Base-by-base conservation (phyloP, 2,329 filamentous ascomycete species). In the Hymenoscyphus infarciens region DNA sequence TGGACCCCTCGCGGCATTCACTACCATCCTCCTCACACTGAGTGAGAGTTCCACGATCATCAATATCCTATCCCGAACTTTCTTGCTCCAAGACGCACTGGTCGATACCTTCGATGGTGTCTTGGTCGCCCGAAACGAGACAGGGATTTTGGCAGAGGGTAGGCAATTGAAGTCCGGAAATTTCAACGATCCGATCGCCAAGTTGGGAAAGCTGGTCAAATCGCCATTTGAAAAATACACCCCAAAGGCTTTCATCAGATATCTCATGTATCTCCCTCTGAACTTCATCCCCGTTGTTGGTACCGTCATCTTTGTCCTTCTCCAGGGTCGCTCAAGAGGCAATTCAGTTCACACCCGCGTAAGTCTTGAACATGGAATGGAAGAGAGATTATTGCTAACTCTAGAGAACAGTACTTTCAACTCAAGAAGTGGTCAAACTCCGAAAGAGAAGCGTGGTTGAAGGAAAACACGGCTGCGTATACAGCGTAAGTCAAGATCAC, bases 241-340 rank as follows among this genome's bases (percentile, higher is more conserved):
- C 31, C 80, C 81, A 31, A 84, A 80, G 70, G 86, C 88, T 7
- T 76, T 97, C 54, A 78, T 97, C 45, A 82, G 91, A 52, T 75
- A 74, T 61, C 38, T 72, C 66, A 84, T 97, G 78, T 95, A 96
- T 74, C 81, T 97, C 52, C 93, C 94, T 11, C 82, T 98, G 64
- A 98, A 97, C 78, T 92, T 97, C 74, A 92, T 98, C 59, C 94
- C 94, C 0, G 83, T 97, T 0, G 85, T 97, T 19, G 94, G 94
- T 5, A 97, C 93, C 0, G 79, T 87, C 7, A 78, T 92, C 4
- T 98, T 96, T 75, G 83, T 97, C 38, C 74, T 89, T 31, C 74
- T 96, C 16, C 92, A 97, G 75, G 89, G 88, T 75, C 76, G 75
- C 62, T 56, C 55, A 10, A 63, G 71, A 52, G 72, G 72, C 25